Base-by-base conservation (phyloP, 1,139 yeast species). In the Candida albicans region DNA sequence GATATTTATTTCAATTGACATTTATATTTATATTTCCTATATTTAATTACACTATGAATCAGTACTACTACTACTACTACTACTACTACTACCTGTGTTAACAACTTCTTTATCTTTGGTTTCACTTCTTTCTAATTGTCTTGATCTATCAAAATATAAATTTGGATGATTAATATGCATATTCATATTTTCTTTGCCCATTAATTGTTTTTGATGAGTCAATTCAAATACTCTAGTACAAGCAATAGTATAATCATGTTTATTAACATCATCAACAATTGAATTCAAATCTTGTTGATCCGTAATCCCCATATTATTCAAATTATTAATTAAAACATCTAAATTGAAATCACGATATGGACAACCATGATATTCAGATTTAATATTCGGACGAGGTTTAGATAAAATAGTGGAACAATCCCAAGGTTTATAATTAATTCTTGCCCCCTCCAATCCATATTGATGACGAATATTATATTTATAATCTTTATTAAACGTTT, bases 371-470 rank as follows among this genome's bases (percentile, higher is more conserved):
- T 67, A 78, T 57, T 90, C 96, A 32, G 77, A 80, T 40, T 82
- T 77, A 14, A 76, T 76, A 9, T 22, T 8, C 0, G 96, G 95
- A 47, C 82, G 74, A 7, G 93, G 89, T 52, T 84, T 82, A 29
- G 81, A 75, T 47, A 87, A 66, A 35, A 95, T 87, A 0, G 85
- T 82, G 26, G 81, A 79, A 69, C 97, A 93, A 57, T 84, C 87
- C 84, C 86, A 80, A 0, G 98, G 96, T 54, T 80, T 80, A 66
- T 89, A 90, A 56, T 89, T 87, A 55, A 81, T 85, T 49, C 96
- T 70, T 11, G 86, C 85, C 54, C 99, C 99, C 63, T 89, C 97
- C 46, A 89, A 71, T 41, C 98, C 99, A 61, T 93, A 93, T 52
- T 77, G 78, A 64, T 95, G 98, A 48, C 96, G 78, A 54, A 93